Evolutionary conservation across 345 rosid species (phyloP).

Genomic region (Ceriops decandra): DNA sequence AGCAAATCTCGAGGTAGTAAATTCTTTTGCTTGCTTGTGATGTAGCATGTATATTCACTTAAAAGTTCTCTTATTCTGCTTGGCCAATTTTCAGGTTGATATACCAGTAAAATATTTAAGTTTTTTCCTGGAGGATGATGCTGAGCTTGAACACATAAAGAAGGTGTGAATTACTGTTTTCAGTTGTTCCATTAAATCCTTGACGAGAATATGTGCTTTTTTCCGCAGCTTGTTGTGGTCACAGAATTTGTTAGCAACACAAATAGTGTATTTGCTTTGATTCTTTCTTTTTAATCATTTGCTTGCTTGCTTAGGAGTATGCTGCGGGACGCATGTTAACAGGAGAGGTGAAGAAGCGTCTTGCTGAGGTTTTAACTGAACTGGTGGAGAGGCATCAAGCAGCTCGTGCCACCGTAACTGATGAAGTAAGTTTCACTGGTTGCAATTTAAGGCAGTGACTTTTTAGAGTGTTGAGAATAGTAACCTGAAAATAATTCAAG

Average conservation of each 20-base stretch:
- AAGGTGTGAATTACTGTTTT: conserved; percentile 37
- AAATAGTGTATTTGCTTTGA: too few relatives aligned
- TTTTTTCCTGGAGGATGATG: conserved; percentile 85
- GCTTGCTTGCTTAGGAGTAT: conserved; percentile 50
- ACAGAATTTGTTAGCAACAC: too few relatives aligned
- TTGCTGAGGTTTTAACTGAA: conserved; percentile 62
- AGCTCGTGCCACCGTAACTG: conserved; percentile 82
- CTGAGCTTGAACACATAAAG: conserved; percentile 75
- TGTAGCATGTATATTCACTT: background rate
- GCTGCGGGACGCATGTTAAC: conserved; percentile 84
- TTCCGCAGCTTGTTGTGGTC: too few relatives aligned
- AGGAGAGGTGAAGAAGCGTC: conserved; percentile 73
- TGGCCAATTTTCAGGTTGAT: conserved; percentile 56
- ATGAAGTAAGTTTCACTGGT: conserved; percentile 49
- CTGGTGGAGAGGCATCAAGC: conserved; percentile 77
- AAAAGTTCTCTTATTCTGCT: background rate
- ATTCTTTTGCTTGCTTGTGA: background rate
- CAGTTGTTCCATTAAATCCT: too few relatives aligned
- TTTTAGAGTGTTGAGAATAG: too few relatives aligned
- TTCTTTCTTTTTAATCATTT: background rate
- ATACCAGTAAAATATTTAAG: conserved; percentile 76
- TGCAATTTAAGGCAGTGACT: too few relatives aligned
- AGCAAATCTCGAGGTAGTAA: conserved; percentile 83
- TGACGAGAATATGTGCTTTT: too few relatives aligned
- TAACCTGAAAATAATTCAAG: too few relatives aligned